phyloP scores from a whole-genome alignment of 768 basidiomycete genomes.

The Boletus fagicola region DNA sequence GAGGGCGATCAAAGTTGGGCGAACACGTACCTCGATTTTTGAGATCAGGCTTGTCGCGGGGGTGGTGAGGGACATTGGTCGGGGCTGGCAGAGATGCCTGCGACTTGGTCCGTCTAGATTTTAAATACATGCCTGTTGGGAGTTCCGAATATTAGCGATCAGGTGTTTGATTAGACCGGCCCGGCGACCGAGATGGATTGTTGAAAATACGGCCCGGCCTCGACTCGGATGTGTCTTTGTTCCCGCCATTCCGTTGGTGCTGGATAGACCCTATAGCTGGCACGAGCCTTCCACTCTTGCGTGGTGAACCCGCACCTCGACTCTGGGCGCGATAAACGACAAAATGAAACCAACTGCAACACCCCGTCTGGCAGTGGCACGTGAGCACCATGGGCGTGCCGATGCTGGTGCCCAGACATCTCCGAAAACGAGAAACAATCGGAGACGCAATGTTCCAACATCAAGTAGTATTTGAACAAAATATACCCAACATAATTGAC shows the following conservation, averaged over 20 bases:
- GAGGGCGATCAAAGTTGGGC: not conserved
- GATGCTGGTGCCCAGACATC: too few species aligned
- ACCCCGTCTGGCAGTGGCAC: too few species aligned
- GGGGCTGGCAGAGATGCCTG: not conserved
- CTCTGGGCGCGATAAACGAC: too few species aligned
- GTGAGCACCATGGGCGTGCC: too few species aligned
- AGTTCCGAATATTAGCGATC: not conserved
- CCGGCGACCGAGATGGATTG: not conserved
- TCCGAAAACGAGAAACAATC: not conserved
- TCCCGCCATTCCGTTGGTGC: not conserved
- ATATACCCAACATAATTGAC: conserved; percentile 14
- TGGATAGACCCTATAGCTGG: too few species aligned
- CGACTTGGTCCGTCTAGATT: not conserved
- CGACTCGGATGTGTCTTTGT: not conserved
- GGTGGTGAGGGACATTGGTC: conserved; percentile 17
- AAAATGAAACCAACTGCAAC: too few species aligned
- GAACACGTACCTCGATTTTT: conserved; percentile 23
- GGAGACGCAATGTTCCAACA: not conserved
- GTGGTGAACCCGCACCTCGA: too few species aligned
- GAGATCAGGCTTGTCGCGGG: conserved; percentile 23
- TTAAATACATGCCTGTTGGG: not conserved
- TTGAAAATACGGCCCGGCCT: not conserved
- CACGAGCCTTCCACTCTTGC: too few species aligned
- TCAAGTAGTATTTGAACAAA: not conserved
- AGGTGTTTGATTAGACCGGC: not conserved